Percentiles rank a stretch among this genome's conserved stretches.
phyloP scores from a whole-genome alignment of 192 early-diverging fungal genomes.

The Piromyces finnis region DNA sequence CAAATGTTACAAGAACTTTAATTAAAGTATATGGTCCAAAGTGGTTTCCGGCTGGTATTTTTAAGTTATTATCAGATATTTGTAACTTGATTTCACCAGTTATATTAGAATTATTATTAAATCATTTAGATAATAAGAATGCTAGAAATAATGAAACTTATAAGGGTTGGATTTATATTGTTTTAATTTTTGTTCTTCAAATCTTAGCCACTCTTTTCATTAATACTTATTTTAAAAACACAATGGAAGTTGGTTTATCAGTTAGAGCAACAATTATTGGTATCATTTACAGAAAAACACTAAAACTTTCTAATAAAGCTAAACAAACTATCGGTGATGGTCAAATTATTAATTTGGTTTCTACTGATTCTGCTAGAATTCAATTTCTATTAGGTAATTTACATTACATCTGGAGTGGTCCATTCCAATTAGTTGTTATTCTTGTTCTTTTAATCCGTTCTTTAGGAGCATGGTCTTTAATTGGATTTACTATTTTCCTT shows the following conservation, averaged over 20 bases:
- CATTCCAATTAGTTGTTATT: not conserved
- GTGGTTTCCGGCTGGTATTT: too few species aligned
- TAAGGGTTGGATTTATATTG: not conserved
- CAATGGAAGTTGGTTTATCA: constrained; percentile 18
- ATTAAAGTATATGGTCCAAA: too few species aligned
- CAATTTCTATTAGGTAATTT: not conserved
- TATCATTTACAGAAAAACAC: constrained; percentile 35
- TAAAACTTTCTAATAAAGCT: constrained; percentile 31
- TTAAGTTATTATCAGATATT: too few species aligned
- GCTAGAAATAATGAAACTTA: not conserved
- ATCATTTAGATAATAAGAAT: too few species aligned
- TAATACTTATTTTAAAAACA: constrained; percentile 23
- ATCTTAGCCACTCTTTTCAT: constrained; percentile 10
- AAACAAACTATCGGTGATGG: constrained; percentile 14
- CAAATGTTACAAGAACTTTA: too few species aligned
- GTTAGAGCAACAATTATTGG: constrained; percentile 21
- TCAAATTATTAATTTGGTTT: constrained; percentile 3
- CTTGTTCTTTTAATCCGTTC: not conserved
- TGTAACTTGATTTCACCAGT: too few species aligned
- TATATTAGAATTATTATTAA: too few species aligned
- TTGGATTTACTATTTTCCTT: constrained; percentile 23
- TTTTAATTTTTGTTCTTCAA: not conserved
- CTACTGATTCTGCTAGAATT: not conserved
- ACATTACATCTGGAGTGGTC: constrained; percentile 1
- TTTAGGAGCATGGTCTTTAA: constrained; percentile 6